Conservation (phyloP, 768 basidiomycete species). For the Russula earlei region DNA sequence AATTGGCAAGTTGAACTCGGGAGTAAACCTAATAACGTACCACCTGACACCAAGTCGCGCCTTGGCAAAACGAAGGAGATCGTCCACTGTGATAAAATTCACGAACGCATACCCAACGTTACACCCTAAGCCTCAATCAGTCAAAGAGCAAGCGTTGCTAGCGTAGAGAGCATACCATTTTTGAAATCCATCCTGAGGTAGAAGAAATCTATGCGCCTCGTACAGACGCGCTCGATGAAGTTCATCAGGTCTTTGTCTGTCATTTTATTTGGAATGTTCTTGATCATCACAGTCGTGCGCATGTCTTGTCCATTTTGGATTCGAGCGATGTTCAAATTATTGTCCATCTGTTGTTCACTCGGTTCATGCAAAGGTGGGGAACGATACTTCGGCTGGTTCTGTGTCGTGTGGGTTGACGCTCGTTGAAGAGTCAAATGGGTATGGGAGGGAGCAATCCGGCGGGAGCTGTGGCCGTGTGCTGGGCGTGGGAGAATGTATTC, state of each 20-base stretch:
- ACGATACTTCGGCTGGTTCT: conserved; percentile 9
- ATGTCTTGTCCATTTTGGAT: conserved; percentile 76
- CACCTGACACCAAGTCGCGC: conserved; percentile 72
- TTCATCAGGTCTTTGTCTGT: conserved; percentile 58
- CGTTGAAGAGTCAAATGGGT: conserved; percentile 13
- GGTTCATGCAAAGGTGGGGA: conserved; percentile 7
- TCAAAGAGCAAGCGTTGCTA: background rate
- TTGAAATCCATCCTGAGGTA: conserved; percentile 83
- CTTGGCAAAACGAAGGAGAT: conserved; percentile 68
- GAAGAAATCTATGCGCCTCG: conserved; percentile 74
- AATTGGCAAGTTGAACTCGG: background rate
- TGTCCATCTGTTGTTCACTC: conserved; percentile 31
- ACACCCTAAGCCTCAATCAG: conserved; percentile 39
- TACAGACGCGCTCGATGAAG: conserved; percentile 64
- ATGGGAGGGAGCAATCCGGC: conserved; percentile 2
- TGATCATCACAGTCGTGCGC: conserved; percentile 81
- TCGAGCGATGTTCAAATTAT: conserved; percentile 54
- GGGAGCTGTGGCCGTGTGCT: conserved; percentile 6
- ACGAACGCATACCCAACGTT: conserved; percentile 84
- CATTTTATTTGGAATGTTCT: conserved; percentile 93
- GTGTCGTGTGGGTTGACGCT: conserved; percentile 20
- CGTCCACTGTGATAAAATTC: conserved; percentile 75
- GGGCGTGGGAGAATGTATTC: conserved; percentile 15
- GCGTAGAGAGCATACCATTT: conserved; percentile 43
- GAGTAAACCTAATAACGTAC: conserved; percentile 32